Evolutionary conservation across 768 basidiomycete genomes (phyloP).

Genomic region (Lentinula guzmanii): DNA sequence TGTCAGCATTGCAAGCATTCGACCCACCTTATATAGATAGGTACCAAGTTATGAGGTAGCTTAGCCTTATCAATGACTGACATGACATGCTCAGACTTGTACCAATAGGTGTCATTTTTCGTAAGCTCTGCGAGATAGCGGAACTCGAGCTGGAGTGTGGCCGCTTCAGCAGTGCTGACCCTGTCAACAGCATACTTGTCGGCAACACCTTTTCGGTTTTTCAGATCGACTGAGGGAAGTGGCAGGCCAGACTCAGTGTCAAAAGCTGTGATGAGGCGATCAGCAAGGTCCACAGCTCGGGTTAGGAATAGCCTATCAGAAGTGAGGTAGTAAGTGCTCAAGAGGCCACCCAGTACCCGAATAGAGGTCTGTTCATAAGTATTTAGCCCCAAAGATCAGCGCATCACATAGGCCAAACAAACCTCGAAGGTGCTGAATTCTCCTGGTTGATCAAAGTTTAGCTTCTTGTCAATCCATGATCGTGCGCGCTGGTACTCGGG

Average conservation of each 20-base stretch:
- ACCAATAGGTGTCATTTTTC: constrained; percentile 61
- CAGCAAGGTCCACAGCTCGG: constrained; percentile 60
- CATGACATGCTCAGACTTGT: constrained; percentile 62
- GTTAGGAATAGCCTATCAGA: constrained; percentile 51
- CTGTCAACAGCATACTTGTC: constrained; percentile 43
- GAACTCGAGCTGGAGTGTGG: constrained; percentile 71
- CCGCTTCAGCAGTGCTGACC: constrained; percentile 66
- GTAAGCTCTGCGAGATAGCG: constrained; percentile 63
- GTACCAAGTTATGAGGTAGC: constrained; percentile 52
- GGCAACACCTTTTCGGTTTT: constrained; percentile 37
- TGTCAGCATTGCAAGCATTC: neutral
- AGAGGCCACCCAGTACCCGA: constrained; percentile 65
- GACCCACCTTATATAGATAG: constrained; percentile 65
- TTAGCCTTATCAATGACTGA: constrained; percentile 45
- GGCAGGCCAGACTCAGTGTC: constrained; percentile 66
- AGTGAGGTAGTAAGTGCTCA: constrained; percentile 64
- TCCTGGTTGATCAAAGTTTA: constrained; percentile 59
- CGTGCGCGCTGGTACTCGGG: constrained; percentile 60
- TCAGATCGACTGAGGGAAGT: constrained; percentile 54
- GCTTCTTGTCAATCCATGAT: constrained; percentile 48
- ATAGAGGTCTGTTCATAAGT: constrained; percentile 59
- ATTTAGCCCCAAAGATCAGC: neutral
- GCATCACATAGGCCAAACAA: constrained; percentile 12
- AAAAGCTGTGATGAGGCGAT: constrained; percentile 61
- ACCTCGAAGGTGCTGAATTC: constrained; percentile 74